Percentiles rank a stretch among this genome's conserved stretches.
phyloP scores from a whole-genome alignment of 148 eudicot species.

The Cornus controversa region DNA sequence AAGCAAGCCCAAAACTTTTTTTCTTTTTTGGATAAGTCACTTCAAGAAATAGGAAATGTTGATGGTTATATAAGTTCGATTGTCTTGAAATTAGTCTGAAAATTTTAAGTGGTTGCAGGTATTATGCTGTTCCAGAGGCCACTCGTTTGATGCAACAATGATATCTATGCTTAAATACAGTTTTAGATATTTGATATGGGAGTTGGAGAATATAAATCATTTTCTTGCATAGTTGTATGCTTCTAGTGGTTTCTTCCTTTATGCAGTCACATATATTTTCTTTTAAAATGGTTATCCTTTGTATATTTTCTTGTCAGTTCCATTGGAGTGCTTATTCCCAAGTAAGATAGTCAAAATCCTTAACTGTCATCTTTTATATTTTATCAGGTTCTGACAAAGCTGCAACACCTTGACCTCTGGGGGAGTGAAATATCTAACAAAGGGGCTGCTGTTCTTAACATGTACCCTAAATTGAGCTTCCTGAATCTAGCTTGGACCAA shows the following conservation, averaged over 20 bases:
- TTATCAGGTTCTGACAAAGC: slow-evolving; percentile 55
- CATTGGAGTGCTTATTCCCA: neutral
- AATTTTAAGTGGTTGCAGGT: neutral
- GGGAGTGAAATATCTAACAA: slow-evolving; percentile 68
- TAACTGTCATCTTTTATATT: neutral
- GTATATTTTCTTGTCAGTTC: neutral
- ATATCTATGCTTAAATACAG: neutral
- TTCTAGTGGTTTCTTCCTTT: neutral
- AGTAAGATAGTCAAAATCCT: neutral
- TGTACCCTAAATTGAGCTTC: slow-evolving; percentile 55
- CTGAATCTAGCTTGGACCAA: slow-evolving; percentile 84
- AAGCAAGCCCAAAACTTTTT: too few species aligned
- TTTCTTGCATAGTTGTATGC: neutral
- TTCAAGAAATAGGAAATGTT: too few species aligned
- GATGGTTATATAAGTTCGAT: too few species aligned
- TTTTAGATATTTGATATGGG: neutral
- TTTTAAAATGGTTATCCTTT: neutral
- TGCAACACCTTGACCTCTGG: slow-evolving; percentile 82
- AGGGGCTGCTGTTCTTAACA: slow-evolving; percentile 43
- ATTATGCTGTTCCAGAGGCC: neutral
- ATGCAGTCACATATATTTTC: neutral
- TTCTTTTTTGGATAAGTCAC: too few species aligned
- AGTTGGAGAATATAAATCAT: neutral
- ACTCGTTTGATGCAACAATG: neutral
- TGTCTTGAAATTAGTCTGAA: too few species aligned